These are phyloP conservation scores for Penicillium paradoxum DNA, from an alignment of 495 filamentous ascomycete species.

Conservation along the genomic window DNA sequence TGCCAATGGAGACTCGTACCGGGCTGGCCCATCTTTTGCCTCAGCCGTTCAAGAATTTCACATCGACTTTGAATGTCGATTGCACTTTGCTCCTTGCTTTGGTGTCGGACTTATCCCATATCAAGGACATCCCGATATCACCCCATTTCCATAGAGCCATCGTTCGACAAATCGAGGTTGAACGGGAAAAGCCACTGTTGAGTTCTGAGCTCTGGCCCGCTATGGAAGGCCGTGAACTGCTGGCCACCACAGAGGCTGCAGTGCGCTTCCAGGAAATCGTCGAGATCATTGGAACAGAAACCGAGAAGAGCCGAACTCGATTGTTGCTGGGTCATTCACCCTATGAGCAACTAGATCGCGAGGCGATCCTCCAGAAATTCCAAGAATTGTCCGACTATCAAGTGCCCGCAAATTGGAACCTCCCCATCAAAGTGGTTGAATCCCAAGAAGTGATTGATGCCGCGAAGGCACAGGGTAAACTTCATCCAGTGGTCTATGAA, in stretches of 20 bases:
- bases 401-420: constrained; percentile 42
- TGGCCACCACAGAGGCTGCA: constrained; percentile 61
- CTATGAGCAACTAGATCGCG: constrained; percentile 19
- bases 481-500: constrained; percentile 36
- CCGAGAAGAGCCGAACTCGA: constrained; percentile 52
- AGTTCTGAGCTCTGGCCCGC: constrained; percentile 59
- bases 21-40: constrained; percentile 45
- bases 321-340: constrained; percentile 46
- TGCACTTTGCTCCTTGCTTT: constrained; percentile 69
- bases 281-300: constrained; percentile 57
- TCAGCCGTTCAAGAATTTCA: constrained; percentile 51
- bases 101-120: constrained; percentile 66
- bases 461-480: constrained; percentile 21
- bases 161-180: constrained; percentile 59
- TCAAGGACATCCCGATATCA: constrained; percentile 30
- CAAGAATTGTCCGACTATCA: constrained; percentile 46
- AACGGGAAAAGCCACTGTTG: constrained; percentile 56
- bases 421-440: constrained; percentile 50
- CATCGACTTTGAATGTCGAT: constrained; percentile 62
- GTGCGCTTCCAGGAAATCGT: constrained; percentile 64
- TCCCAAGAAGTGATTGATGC: constrained; percentile 28
- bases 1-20: constrained; percentile 23
- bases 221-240: constrained; percentile 46
- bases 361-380: constrained; percentile 37
- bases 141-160: constrained; percentile 52